These are phyloP conservation scores for Hypholoma fasciculare DNA, from an alignment of 768 basidiomycete species.

Conservation along the genomic window DNA sequence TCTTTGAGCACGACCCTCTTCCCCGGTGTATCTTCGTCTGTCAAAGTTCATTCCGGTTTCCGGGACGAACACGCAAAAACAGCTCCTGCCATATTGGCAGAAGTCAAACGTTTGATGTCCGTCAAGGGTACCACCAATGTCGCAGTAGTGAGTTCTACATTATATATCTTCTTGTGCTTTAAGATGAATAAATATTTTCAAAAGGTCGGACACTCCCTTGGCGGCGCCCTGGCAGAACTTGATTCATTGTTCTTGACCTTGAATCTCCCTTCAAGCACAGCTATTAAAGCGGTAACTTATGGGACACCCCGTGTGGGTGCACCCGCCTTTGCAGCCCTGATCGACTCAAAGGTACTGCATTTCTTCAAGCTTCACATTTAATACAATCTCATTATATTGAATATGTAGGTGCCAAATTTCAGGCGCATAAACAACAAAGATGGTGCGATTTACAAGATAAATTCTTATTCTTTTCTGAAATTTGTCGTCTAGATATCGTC, in stretches of 20 bases:
- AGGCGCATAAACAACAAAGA: constrained; percentile 40
- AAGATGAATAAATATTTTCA: background rate
- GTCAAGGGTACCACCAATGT: constrained; percentile 21
- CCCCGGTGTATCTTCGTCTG: constrained; percentile 42
- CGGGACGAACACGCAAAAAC: constrained; percentile 43
- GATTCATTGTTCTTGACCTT: constrained; percentile 48
- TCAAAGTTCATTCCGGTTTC: constrained; percentile 52
- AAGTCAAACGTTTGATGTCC: constrained; percentile 40
- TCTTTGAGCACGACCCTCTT: constrained; percentile 44
- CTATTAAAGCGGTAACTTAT: constrained; percentile 44
- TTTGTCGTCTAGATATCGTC: constrained; percentile 33
- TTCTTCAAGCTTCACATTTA: background rate
- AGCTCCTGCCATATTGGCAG: constrained; percentile 34
- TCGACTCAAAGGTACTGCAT: constrained; percentile 41
- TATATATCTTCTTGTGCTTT: constrained; percentile 4
- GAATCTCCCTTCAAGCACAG: constrained; percentile 41
- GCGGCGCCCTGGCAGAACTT: constrained; percentile 53
- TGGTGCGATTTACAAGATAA: constrained; percentile 14
- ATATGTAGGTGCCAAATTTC: constrained; percentile 32
- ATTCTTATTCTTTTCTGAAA: background rate
- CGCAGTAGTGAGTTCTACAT: constrained; percentile 42
- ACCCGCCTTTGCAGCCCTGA: constrained; percentile 46
- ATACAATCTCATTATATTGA: background rate
- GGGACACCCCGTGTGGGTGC: constrained; percentile 57
- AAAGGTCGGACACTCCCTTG: constrained; percentile 51